Evolutionary conservation across 176 grass and related monocot genomes (phyloP).

Genomic region (Melocanna baccifera): DNA sequence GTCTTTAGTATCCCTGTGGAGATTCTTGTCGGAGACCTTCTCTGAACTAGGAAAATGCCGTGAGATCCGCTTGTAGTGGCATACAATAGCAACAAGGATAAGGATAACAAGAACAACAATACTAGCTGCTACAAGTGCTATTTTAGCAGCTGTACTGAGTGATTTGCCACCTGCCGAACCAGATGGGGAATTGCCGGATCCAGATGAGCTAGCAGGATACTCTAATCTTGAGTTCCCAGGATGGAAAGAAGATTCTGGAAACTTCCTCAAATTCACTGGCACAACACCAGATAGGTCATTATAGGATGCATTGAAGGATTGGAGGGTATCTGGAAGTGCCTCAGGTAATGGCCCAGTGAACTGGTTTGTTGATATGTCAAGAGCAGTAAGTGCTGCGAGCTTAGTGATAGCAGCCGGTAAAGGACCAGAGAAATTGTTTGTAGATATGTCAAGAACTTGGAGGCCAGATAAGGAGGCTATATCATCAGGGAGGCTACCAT

Average conservation of each 20-base stretch:
- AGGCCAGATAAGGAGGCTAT: slow-evolving; percentile 65
- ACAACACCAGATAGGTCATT: slow-evolving; percentile 92
- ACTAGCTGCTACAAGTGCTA: slow-evolving; percentile 58
- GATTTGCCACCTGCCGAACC: slow-evolving; percentile 41
- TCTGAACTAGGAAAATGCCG: slow-evolving; percentile 60
- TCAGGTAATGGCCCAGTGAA: slow-evolving; percentile 75
- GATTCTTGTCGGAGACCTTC: slow-evolving; percentile 70
- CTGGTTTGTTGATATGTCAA: slow-evolving; percentile 78
- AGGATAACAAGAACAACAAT: slow-evolving; percentile 66
- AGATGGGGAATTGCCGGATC: slow-evolving; percentile 47
- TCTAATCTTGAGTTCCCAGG: slow-evolving; percentile 88
- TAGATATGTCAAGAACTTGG: slow-evolving; percentile 70
- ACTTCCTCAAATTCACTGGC: slow-evolving; percentile 82
- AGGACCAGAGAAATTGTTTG: slow-evolving; percentile 81
- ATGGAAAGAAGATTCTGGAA: slow-evolving; percentile 97
- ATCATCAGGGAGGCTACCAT: slow-evolving; percentile 77
- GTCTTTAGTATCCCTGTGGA: slow-evolving; percentile 50
- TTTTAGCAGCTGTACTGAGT: slow-evolving; percentile 50
- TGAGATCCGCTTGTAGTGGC: slow-evolving; percentile 59
- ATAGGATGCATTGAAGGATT: slow-evolving; percentile 79
- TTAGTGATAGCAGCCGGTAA: slow-evolving; percentile 62
- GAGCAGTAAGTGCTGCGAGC: slow-evolving; percentile 58
- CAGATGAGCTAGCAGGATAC: slow-evolving; percentile 56
- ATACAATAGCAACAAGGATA: slow-evolving; percentile 57
- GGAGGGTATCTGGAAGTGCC: slow-evolving; percentile 59